These are phyloP conservation scores for Aspergillus heteromorphus DNA, from an alignment of 495 filamentous ascomycete species.

Conservation along the genomic window DNA sequence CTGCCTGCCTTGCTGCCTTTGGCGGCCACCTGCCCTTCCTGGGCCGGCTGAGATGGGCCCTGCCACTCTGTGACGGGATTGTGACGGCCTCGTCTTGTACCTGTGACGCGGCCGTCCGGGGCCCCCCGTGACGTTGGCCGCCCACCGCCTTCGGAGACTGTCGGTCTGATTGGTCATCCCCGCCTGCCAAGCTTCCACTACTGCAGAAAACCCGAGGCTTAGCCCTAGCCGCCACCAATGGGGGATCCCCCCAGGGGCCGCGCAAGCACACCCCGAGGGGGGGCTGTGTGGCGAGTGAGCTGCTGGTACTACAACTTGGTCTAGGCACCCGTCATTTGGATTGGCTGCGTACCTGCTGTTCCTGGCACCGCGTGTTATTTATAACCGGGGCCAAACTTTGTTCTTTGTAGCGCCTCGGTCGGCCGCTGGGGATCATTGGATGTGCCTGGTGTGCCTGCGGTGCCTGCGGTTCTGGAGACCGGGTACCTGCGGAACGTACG, in stretches of 20 bases:
- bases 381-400: too few species aligned
- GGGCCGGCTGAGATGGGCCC: too few species aligned
- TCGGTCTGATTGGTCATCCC: background rate
- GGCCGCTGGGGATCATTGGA: too few species aligned
- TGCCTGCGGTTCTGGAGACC: too few species aligned
- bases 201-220: slow-evolving; percentile 15
- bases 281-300: background rate
- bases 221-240: background rate
- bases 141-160: background rate
- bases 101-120: slow-evolving; percentile 16
- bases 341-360: too few species aligned
- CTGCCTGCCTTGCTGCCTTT: too few species aligned
- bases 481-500: too few species aligned
- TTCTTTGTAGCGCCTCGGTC: too few species aligned
- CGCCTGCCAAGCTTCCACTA: slow-evolving; percentile 26
- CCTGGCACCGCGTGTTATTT: too few species aligned
- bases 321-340: background rate
- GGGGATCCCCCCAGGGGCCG: background rate
- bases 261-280: background rate
- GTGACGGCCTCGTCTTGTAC: background rate
- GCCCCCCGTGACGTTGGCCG: slow-evolving; percentile 6
- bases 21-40: too few species aligned
- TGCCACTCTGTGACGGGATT: too few species aligned
- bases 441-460: too few species aligned
- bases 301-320: background rate